Evolutionary conservation across 441 rosid genomes (phyloP).

Genomic region (Gossypium trilobum): DNA sequence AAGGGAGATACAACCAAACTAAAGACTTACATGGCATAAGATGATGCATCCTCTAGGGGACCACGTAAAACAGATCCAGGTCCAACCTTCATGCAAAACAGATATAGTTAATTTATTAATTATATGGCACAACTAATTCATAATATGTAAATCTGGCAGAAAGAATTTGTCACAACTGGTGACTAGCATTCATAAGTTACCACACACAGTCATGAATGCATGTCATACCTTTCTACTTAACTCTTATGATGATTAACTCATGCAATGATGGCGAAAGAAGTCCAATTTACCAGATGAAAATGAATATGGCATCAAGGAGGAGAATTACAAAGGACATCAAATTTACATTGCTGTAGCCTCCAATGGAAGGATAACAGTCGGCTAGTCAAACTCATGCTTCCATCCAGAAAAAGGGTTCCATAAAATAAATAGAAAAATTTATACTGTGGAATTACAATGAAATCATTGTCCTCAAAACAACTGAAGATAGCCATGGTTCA

Average conservation of each 20-base stretch:
- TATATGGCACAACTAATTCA: not conserved
- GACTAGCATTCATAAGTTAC: not conserved
- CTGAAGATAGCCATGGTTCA: not conserved
- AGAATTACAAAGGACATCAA: not conserved
- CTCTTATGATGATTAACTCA: not conserved
- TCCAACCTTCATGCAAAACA: conserved; percentile 59
- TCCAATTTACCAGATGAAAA: not conserved
- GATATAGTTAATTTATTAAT: not conserved
- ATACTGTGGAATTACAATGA: not conserved
- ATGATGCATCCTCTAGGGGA: conserved; percentile 75
- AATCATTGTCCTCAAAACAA: not conserved
- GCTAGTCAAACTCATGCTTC: not conserved
- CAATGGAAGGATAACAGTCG: not conserved
- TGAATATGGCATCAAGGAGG: not conserved
- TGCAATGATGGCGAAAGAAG: not conserved
- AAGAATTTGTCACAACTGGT: not conserved
- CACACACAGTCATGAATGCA: not conserved
- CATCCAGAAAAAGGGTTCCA: not conserved
- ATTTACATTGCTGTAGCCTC: not conserved
- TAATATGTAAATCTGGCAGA: not conserved
- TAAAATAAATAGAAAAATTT: not conserved
- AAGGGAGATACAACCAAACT: conserved; percentile 9
- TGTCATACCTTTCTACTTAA: not conserved
- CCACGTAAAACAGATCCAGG: conserved; percentile 87
- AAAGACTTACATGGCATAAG: conserved; percentile 71